Percentiles rank a stretch among this genome's conserved stretches.
These are phyloP conservation scores for Filosporella fistucella DNA, from an alignment of 495 filamentous ascomycete species.

Conservation along the genomic window DNA sequence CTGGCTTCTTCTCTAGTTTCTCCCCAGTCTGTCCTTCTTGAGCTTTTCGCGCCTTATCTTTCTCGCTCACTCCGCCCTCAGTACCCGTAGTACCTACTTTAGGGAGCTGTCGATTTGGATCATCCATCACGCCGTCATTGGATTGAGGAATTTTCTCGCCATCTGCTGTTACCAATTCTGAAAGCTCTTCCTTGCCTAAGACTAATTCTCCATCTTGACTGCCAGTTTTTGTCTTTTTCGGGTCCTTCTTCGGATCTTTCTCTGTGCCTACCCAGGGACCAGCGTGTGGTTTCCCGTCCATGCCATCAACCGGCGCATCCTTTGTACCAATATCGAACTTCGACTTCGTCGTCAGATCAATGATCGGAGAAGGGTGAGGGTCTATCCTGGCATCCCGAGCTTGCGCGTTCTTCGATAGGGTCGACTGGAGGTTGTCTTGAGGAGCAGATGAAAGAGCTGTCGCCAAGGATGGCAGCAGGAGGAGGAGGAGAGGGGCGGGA, in stretches of 20 bases:
- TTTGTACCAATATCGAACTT: constrained; percentile 56
- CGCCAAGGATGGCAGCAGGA: constrained; percentile 35
- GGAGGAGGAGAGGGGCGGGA: constrained; percentile 37
- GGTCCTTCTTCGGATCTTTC: constrained; percentile 42
- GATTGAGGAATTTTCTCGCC: constrained; percentile 69
- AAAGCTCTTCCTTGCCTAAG: constrained; percentile 35
- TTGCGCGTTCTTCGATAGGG: constrained; percentile 22
- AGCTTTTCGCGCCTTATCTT: constrained; percentile 64
- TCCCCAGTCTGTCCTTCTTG: constrained; percentile 54
- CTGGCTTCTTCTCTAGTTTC: constrained; percentile 67
- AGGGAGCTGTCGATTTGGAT: constrained; percentile 64
- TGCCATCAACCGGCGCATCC: constrained; percentile 90
- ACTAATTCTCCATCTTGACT: constrained; percentile 29
- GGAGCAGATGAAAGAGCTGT: constrained; percentile 22
- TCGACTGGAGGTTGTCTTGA: constrained; percentile 16
- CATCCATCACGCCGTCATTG: constrained; percentile 90
- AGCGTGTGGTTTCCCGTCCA: constrained; percentile 90
- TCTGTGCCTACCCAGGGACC: constrained; percentile 80
- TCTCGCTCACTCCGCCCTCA: constrained; percentile 80
- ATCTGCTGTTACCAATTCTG: constrained; percentile 44
- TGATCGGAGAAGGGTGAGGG: constrained; percentile 18
- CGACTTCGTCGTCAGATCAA: constrained; percentile 26
- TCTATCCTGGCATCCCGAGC: constrained; percentile 31
- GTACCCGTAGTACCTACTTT: constrained; percentile 85
- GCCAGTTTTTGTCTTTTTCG: constrained; percentile 19